Percentiles rank a stretch among this genome's conserved stretches.
Conservation (phyloP, 257 asterid species). For the Catharanthus roseus region DNA sequence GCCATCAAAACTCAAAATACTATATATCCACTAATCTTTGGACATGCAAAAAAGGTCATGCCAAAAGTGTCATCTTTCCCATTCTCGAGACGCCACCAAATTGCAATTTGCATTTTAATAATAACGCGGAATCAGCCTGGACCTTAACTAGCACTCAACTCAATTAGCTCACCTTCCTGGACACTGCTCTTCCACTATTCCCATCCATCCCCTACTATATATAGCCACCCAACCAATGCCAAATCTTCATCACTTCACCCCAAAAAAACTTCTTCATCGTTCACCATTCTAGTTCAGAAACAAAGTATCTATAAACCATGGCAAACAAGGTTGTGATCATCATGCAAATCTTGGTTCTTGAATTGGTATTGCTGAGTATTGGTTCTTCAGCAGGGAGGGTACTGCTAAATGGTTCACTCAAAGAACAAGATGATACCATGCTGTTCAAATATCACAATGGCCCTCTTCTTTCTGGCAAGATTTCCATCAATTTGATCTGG, state of each 20-base stretch:
- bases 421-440: conserved; percentile 17
- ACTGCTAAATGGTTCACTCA: neutral
- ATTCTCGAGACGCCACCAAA: no score
- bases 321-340: neutral
- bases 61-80: neutral
- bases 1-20: neutral
- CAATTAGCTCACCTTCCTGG: neutral
- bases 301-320: neutral
- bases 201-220: neutral
- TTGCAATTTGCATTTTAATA: neutral
- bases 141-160: neutral
- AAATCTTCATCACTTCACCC: neutral
- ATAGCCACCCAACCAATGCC: neutral
- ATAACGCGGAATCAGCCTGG: neutral
- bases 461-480: conserved; percentile 36
- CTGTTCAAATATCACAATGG: conserved; percentile 41
- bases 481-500: conserved; percentile 36
- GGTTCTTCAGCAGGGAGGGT: neutral
- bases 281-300: neutral
- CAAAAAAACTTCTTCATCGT: neutral
- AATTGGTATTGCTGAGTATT: neutral
- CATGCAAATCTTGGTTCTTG: conserved; percentile 2
- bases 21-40: neutral
- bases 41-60: neutral
- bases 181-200: neutral